These are phyloP conservation scores for Xylaria sp. DNA, from an alignment of 2,329 filamentous ascomycete genomes.

Conservation along the genomic window DNA sequence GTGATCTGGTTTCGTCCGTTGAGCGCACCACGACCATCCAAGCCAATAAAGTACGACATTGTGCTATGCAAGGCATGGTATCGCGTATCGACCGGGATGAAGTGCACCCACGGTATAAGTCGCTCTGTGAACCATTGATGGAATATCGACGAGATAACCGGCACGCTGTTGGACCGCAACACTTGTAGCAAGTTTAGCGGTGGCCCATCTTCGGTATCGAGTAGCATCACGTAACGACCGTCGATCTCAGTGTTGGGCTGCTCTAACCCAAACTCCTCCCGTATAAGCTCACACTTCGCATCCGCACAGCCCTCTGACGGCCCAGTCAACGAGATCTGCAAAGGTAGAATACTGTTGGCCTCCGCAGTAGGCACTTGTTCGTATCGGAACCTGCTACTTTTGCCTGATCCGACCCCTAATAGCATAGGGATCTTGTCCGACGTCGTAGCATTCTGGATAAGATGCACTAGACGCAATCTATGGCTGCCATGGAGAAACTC, in stretches of 20 bases:
- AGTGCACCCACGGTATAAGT: slow-evolving; percentile 78
- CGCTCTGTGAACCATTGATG: slow-evolving; percentile 80
- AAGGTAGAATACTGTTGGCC: slow-evolving; percentile 59
- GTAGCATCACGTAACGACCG: slow-evolving; percentile 73
- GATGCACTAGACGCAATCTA: slow-evolving; percentile 73
- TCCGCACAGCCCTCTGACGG: slow-evolving; percentile 61
- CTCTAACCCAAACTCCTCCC: slow-evolving; percentile 55
- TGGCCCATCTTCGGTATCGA: slow-evolving; percentile 73
- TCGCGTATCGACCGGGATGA: slow-evolving; percentile 76
- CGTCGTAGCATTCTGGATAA: slow-evolving; percentile 64
- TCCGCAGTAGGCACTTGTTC: slow-evolving; percentile 57
- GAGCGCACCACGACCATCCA: slow-evolving; percentile 50
- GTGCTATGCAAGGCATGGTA: slow-evolving; percentile 77
- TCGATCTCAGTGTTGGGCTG: slow-evolving; percentile 65
- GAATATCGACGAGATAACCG: slow-evolving; percentile 75
- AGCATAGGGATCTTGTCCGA: slow-evolving; percentile 59
- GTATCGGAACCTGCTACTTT: slow-evolving; percentile 57
- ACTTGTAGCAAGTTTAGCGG: slow-evolving; percentile 64
- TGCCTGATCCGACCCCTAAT: slow-evolving; percentile 51
- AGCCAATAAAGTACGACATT: slow-evolving; percentile 74
- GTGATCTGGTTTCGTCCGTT: slow-evolving; percentile 55
- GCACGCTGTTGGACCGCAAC: slow-evolving; percentile 69
- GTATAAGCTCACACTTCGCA: slow-evolving; percentile 55
- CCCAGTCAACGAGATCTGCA: slow-evolving; percentile 65
- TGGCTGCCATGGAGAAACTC: slow-evolving; percentile 70